Conservation (phyloP, 768 basidiomycete genomes). For the Arthromyces matolae region DNA sequence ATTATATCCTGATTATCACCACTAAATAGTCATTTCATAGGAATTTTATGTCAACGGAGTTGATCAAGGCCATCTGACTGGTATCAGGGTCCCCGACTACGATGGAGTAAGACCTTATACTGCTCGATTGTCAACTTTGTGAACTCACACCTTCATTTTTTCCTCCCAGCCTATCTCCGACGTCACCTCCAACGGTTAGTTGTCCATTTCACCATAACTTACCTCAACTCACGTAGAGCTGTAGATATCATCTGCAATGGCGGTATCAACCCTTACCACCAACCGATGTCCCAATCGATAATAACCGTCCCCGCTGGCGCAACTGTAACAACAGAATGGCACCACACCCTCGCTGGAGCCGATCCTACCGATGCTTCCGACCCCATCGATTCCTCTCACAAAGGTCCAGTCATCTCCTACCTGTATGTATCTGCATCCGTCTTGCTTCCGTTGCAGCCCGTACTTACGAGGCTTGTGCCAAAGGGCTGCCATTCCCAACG, state of each 20-base stretch:
- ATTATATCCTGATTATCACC: background rate
- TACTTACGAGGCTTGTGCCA: background rate
- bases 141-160: background rate
- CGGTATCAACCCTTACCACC: slow-evolving; percentile 51
- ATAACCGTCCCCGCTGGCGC: slow-evolving; percentile 52
- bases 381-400: slow-evolving; percentile 48
- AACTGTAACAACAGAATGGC: slow-evolving; percentile 50
- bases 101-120: slow-evolving; percentile 35
- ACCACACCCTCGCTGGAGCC: slow-evolving; percentile 43
- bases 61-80: slow-evolving; percentile 36
- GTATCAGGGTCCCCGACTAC: slow-evolving; percentile 42
- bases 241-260: slow-evolving; percentile 54
- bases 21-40: slow-evolving; percentile 17
- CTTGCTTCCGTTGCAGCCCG: background rate
- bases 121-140: background rate
- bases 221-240: no score
- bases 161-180: slow-evolving; percentile 47
- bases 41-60: slow-evolving; percentile 52
- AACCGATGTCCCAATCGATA: slow-evolving; percentile 40
- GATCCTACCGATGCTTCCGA: slow-evolving; percentile 39
- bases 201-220: background rate
- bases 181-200: slow-evolving; percentile 45
- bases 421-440: slow-evolving; percentile 32
- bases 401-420: slow-evolving; percentile 50
- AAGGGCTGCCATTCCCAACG: slow-evolving; percentile 44